Evolutionary conservation across 1,284 basidiomycete species (phyloP).

Genomic region (Cutaneotrichosporon sp.): DNA sequence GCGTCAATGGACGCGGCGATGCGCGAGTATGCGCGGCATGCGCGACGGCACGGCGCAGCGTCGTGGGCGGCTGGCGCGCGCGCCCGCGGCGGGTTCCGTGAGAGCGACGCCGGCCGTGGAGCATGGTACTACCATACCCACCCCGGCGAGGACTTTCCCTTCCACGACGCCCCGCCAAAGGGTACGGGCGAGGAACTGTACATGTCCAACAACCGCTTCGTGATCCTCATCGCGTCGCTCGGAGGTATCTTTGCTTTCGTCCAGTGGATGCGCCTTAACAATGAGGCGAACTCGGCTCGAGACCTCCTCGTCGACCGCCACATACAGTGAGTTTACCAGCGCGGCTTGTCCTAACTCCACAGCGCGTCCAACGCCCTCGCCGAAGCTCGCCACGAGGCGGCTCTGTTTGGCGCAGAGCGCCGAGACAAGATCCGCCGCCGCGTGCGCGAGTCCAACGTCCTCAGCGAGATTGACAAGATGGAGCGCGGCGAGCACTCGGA

Average conservation of each 20-base stretch:
- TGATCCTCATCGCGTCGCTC: conserved; percentile 8
- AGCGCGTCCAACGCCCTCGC: conserved; percentile 45
- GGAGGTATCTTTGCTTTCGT: conserved; percentile 3
- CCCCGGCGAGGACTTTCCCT: conserved; percentile 13
- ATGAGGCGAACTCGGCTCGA: conserved; percentile 21
- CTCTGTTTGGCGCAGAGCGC: conserved; percentile 37
- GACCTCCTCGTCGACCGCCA: conserved; percentile 34
- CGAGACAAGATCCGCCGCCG: conserved; percentile 41
- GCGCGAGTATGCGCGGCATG: conserved; percentile 28
- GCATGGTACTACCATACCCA: conserved; percentile 21
- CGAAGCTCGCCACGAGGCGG: conserved; percentile 42
- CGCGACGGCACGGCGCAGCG: conserved; percentile 28
- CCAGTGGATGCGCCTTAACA: conserved; percentile 18
- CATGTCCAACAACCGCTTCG: conserved; percentile 16
- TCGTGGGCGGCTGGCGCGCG: conserved; percentile 18
- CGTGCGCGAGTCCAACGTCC: conserved; percentile 34
- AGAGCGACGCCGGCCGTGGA: conserved; percentile 28
- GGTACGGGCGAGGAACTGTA: conserved; percentile 14
- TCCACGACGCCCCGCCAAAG: conserved; percentile 5
- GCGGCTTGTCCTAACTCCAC: conserved; percentile 1
- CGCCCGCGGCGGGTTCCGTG: conserved; percentile 19
- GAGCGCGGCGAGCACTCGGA: conserved; percentile 20
- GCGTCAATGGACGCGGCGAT: conserved; percentile 21
- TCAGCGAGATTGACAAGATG: conserved; percentile 37
- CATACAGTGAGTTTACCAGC: conserved; percentile 30